Conservation (phyloP, 345 rosid species). For the Gossypium sturtianum region DNA sequence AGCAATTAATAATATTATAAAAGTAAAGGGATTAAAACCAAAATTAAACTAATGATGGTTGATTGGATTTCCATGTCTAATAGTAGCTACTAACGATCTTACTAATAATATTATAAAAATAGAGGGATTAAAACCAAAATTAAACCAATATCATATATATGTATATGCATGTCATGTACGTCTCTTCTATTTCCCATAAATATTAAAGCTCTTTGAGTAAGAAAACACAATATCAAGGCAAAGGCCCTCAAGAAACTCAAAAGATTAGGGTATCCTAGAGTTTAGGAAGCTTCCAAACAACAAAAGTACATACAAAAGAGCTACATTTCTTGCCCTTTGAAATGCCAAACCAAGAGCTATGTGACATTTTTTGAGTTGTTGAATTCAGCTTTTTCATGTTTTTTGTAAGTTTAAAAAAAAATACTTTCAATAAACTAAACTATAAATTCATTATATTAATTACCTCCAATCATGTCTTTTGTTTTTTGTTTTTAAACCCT, state of each 20-base stretch:
- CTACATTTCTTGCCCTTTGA: slow-evolving; percentile 15
- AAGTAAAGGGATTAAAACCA: no score
- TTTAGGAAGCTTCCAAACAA: slow-evolving; percentile 37
- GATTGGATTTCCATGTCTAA: no score
- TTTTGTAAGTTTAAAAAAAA: background rate
- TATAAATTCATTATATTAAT: background rate
- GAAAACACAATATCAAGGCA: slow-evolving; percentile 17
- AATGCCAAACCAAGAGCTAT: slow-evolving; percentile 32
- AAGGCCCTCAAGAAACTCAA: slow-evolving; percentile 11
- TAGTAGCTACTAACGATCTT: no score
- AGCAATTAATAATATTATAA: no score
- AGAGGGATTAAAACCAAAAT: no score
- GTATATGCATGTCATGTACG: no score
- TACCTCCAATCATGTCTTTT: background rate
- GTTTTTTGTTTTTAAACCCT: background rate
- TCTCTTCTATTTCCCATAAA: slow-evolving; percentile 16
- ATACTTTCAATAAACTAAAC: background rate
- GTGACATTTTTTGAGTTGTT: slow-evolving; percentile 32
- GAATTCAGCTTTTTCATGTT: slow-evolving; percentile 29
- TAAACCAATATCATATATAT: no score
- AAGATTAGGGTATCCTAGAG: slow-evolving; percentile 26
- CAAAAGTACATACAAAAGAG: slow-evolving; percentile 20
- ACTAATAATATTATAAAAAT: no score
- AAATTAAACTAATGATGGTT: no score
- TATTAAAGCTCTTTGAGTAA: background rate